A percentile compares a stretch with the other conserved stretches of the same genome.
These are phyloP conservation scores for Xylariaceae sp. DNA, from an alignment of 2,329 filamentous ascomycete species.

Conservation along the genomic window DNA sequence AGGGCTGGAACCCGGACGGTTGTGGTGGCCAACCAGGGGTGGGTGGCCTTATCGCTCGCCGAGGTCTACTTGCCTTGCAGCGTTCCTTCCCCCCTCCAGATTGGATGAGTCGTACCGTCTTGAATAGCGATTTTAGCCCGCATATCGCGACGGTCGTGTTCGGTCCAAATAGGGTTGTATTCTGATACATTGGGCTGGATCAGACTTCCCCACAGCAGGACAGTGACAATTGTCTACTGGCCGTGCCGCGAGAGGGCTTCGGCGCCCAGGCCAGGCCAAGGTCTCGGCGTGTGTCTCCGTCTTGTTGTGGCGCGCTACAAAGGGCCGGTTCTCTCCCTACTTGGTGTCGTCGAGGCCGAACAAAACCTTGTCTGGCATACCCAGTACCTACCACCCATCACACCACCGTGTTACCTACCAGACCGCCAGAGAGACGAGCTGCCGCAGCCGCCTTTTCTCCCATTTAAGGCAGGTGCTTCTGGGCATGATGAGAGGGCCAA, in stretches of 20 bases:
- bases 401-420: neutral
- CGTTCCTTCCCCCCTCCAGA: conserved; percentile 3
- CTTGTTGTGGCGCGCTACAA: too few species aligned
- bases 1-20: neutral
- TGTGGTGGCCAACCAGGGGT: neutral
- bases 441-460: conserved; percentile 1
- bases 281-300: conserved; percentile 4
- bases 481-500: conserved; percentile 10
- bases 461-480: conserved; percentile 14
- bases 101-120: conserved; percentile 2
- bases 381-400: too few species aligned
- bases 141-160: neutral
- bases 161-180: conserved; percentile 9
- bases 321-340: too few species aligned
- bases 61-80: conserved; percentile 9
- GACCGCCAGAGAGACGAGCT: neutral
- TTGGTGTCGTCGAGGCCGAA: too few species aligned
- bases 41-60: conserved; percentile 11
- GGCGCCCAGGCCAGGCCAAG: conserved; percentile 11
- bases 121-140: neutral
- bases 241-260: neutral
- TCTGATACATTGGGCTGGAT: conserved; percentile 1
- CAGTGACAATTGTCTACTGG: too few species aligned
- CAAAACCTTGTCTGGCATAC: too few species aligned
- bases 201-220: too few species aligned